Evolutionary conservation across 768 basidiomycete species (phyloP).

Genomic region (Psilocybe subaeruginosa): DNA sequence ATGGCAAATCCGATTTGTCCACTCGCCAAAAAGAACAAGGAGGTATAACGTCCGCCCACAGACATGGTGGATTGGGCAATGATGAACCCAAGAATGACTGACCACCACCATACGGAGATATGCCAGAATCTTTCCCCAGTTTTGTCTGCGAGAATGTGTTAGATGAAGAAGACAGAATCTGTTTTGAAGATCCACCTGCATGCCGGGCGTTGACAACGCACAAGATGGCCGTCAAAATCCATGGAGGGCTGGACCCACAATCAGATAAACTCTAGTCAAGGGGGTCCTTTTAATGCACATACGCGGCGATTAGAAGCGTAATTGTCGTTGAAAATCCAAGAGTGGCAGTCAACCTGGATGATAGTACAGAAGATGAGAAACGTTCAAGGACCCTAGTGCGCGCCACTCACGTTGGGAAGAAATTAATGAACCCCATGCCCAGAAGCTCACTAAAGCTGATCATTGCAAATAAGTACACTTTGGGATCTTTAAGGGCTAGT

Average conservation of each 20-base stretch:
- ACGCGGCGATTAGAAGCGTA: conserved; percentile 65
- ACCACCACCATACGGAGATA: conserved; percentile 58
- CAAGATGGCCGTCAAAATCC: conserved; percentile 54
- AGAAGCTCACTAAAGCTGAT: conserved; percentile 52
- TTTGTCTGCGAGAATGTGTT: conserved; percentile 34
- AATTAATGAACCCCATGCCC: conserved; percentile 61
- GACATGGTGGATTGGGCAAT: conserved; percentile 58
- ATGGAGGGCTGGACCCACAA: conserved; percentile 51
- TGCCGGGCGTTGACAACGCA: conserved; percentile 58
- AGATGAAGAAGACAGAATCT: background rate
- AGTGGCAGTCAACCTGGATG: conserved; percentile 53
- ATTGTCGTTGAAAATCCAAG: conserved; percentile 63
- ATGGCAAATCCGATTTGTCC: conserved; percentile 45
- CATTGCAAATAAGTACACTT: conserved; percentile 54
- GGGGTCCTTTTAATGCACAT: conserved; percentile 21
- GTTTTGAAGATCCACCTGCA: conserved; percentile 31
- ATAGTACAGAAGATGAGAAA: background rate
- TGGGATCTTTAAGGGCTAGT: conserved; percentile 57
- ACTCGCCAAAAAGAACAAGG: conserved; percentile 63
- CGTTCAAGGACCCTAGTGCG: background rate
- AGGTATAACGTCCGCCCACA: conserved; percentile 55
- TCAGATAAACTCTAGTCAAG: background rate
- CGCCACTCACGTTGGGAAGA: conserved; percentile 50
- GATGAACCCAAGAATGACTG: conserved; percentile 59
- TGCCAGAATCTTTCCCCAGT: conserved; percentile 72